Percentiles rank a stretch among this genome's conserved stretches.
Conservation (phyloP, 257 asterid genomes). For the Vinca minor region DNA sequence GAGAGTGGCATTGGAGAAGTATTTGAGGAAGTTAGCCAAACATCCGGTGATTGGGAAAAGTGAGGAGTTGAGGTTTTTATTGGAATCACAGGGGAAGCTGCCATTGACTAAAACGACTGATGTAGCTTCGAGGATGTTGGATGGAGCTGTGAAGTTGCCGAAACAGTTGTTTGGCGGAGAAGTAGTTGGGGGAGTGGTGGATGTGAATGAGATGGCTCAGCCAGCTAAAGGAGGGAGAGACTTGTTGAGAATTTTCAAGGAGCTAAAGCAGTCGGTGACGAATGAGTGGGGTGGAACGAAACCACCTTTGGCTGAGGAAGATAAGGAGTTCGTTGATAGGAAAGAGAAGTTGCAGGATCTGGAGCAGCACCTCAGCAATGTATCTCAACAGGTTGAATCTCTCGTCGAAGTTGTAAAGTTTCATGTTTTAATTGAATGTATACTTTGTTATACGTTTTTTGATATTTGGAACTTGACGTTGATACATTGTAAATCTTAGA, state of each 20-base stretch:
- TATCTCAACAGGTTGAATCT: constrained; percentile 78
- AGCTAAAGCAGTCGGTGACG: constrained; percentile 76
- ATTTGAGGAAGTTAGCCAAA: constrained; percentile 53
- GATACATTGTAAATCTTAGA: not conserved
- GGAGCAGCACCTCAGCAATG: constrained; percentile 79
- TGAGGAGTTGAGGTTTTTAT: constrained; percentile 66
- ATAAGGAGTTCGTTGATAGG: constrained; percentile 67
- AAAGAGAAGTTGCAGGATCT: constrained; percentile 63
- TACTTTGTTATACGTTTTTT: not conserved
- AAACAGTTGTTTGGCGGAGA: constrained; percentile 47
- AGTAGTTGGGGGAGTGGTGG: constrained; percentile 27
- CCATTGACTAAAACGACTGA: constrained; percentile 46
- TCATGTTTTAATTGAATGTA: not conserved
- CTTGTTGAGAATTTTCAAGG: constrained; percentile 66
- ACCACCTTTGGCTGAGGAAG: constrained; percentile 72
- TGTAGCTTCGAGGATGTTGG: constrained; percentile 57
- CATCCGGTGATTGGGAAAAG: constrained; percentile 65
- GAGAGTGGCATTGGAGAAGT: constrained; percentile 79
- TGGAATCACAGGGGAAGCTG: constrained; percentile 44
- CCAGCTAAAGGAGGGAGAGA: constrained; percentile 79
- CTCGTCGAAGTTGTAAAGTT: not conserved
- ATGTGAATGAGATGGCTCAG: constrained; percentile 44
- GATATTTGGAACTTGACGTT: not conserved
- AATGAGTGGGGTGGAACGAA: constrained; percentile 87
- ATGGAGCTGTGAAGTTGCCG: constrained; percentile 56